phyloP scores from a whole-genome alignment of 306 rosid genomes.

The Vigna reflexopilosa region DNA sequence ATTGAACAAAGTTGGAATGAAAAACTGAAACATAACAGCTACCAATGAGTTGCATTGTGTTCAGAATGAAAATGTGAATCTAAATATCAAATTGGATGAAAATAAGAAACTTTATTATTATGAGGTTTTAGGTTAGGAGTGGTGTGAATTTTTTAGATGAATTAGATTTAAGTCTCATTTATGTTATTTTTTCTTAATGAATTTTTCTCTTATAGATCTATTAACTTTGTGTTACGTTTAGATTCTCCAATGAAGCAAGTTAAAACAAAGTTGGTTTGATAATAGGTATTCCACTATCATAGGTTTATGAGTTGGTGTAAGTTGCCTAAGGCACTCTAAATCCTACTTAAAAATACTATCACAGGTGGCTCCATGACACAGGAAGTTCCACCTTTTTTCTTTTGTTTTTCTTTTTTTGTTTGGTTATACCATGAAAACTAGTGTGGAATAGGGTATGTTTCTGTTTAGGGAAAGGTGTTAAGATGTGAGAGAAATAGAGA shows the following conservation, averaged over 20 bases:
- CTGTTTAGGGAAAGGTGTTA: background rate
- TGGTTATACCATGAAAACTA: background rate
- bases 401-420: background rate
- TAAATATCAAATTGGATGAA: too few relatives aligned
- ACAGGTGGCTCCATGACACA: background rate
- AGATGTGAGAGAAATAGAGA: too few relatives aligned
- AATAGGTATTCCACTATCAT: background rate
- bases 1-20: slow-evolving; percentile 45
- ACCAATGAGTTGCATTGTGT: background rate
- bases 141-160: too few relatives aligned
- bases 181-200: too few relatives aligned
- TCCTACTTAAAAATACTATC: too few relatives aligned
- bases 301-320: background rate
- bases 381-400: background rate
- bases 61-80: too few relatives aligned
- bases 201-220: too few relatives aligned
- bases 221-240: slow-evolving; percentile 24
- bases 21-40: slow-evolving; percentile 35
- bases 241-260: background rate
- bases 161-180: too few relatives aligned
- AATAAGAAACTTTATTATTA: too few relatives aligned
- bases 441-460: background rate
- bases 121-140: too few relatives aligned
- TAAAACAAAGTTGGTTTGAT: slow-evolving; percentile 1
- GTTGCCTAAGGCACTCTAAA: background rate